These are phyloP conservation scores for Ceratocystis harringtonii DNA, from an alignment of 2,329 filamentous ascomycete genomes.

Conservation along the genomic window DNA sequence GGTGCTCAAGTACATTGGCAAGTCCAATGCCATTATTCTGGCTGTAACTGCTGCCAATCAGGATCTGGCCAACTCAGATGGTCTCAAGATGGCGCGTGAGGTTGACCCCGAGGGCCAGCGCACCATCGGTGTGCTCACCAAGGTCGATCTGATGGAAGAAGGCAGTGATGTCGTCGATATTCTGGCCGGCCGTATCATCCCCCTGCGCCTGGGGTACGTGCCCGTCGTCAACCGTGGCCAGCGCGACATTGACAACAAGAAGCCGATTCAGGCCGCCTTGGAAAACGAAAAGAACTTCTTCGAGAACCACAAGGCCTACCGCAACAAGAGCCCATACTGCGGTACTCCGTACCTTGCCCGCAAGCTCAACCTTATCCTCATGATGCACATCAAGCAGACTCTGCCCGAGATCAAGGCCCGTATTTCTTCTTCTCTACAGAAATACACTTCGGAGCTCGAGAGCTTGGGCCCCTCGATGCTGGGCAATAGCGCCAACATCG, in stretches of 20 bases:
- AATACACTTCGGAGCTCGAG: conserved; percentile 70
- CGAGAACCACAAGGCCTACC: conserved; percentile 95
- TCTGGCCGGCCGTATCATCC: conserved; percentile 91
- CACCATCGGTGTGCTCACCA: conserved; percentile 95
- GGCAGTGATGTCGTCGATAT: conserved; percentile 98
- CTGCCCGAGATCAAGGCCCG: conserved; percentile 96
- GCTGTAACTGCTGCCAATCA: conserved; percentile 94
- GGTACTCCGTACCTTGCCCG: conserved; percentile 92
- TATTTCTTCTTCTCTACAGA: conserved; percentile 84
- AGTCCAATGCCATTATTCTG: conserved; percentile 94
- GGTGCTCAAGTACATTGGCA: conserved; percentile 97
- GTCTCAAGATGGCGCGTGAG: conserved; percentile 86
- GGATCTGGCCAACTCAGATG: conserved; percentile 96
- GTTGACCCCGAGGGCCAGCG: conserved; percentile 95
- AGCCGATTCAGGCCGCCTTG: conserved; percentile 76
- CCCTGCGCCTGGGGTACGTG: conserved; percentile 83
- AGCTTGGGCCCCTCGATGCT: conserved; percentile 86
- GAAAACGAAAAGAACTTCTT: conserved; percentile 96
- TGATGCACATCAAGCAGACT: conserved; percentile 99
- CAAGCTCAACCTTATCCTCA: conserved; percentile 94
- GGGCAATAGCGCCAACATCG: conserved; percentile 89
- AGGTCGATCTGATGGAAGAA: conserved; percentile 98
- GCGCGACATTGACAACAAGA: conserved; percentile 96
- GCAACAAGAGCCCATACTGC: conserved; percentile 97
- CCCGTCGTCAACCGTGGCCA: conserved; percentile 97